Evolutionary conservation across 1,139 yeast genomes (phyloP).

Genomic region (Pichia sp.): DNA sequence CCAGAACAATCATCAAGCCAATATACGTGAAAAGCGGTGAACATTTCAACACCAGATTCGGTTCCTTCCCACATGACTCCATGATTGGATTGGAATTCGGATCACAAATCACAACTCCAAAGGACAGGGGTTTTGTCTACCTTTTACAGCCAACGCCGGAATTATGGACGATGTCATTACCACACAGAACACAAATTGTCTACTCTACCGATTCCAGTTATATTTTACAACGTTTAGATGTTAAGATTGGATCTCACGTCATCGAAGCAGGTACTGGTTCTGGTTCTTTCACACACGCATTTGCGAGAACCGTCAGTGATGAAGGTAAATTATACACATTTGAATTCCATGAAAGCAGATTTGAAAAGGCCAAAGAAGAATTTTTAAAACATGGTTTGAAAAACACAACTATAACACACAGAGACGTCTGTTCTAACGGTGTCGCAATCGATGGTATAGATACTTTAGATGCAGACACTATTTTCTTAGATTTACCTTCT

Average conservation of each 20-base stretch:
- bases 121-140: constrained; percentile 85
- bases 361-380: constrained; percentile 73
- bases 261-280: constrained; percentile 99
- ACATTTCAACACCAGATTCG: constrained; percentile 79
- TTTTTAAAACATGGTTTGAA: constrained; percentile 68
- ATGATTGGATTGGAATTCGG: constrained; percentile 88
- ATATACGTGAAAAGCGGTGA: constrained; percentile 59
- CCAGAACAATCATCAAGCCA: constrained; percentile 79
- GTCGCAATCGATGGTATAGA: constrained; percentile 49
- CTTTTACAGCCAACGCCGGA: constrained; percentile 92
- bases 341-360: constrained; percentile 90
- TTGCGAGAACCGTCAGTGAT: constrained; percentile 71
- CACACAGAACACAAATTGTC: constrained; percentile 97
- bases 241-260: constrained; percentile 72
- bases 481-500: constrained; percentile 91
- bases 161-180: constrained; percentile 90
- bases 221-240: constrained; percentile 76
- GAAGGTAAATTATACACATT: constrained; percentile 73
- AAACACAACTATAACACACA: constrained; percentile 56
- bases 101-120: constrained; percentile 76
- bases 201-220: constrained; percentile 95
- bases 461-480: constrained; percentile 57
- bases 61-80: constrained; percentile 75
- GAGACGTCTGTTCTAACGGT: constrained; percentile 92
- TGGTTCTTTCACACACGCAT: constrained; percentile 92